Conservation (phyloP, 2,329 filamentous ascomycete genomes). For the Tolypocladium ophioglossoides region DNA sequence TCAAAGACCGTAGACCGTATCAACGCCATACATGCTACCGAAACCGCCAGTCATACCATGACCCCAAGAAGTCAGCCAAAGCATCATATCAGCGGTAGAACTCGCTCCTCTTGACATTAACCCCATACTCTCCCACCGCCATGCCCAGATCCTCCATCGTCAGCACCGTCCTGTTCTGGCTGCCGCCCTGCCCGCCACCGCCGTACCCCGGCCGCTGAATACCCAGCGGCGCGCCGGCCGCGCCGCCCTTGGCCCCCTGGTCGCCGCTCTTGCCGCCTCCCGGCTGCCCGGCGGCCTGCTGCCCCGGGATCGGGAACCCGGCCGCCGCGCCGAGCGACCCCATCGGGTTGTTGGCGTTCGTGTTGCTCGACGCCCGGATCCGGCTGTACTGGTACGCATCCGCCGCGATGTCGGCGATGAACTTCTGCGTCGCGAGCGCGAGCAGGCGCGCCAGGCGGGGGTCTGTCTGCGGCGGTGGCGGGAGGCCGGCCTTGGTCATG, state of each 20-base stretch:
- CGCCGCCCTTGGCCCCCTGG: constrained; percentile 33
- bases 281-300: constrained; percentile 45
- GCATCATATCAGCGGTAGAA: constrained; percentile 66
- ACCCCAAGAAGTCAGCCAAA: background rate
- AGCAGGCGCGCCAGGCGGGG: constrained; percentile 84
- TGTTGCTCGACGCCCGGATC: constrained; percentile 79
- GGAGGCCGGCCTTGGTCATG: constrained; percentile 88
- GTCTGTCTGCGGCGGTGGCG: constrained; percentile 83
- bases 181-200: constrained; percentile 79
- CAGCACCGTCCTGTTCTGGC: constrained; percentile 83
- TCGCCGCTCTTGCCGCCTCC: constrained; percentile 35
- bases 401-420: constrained; percentile 93
- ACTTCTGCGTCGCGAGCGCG: constrained; percentile 96
- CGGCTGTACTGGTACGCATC: constrained; percentile 97
- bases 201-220: constrained; percentile 72
- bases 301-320: constrained; percentile 55
- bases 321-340: constrained; percentile 70
- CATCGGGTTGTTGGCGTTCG: constrained; percentile 82
- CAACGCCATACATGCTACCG: constrained; percentile 4
- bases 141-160: constrained; percentile 99
- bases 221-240: constrained; percentile 44
- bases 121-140: constrained; percentile 94
- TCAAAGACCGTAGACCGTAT: background rate
- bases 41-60: background rate
- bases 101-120: constrained; percentile 94